Percentiles rank a stretch among this genome's conserved stretches.
phyloP scores from a whole-genome alignment of 2,329 filamentous ascomycete species.

The Drechslera avenae region DNA sequence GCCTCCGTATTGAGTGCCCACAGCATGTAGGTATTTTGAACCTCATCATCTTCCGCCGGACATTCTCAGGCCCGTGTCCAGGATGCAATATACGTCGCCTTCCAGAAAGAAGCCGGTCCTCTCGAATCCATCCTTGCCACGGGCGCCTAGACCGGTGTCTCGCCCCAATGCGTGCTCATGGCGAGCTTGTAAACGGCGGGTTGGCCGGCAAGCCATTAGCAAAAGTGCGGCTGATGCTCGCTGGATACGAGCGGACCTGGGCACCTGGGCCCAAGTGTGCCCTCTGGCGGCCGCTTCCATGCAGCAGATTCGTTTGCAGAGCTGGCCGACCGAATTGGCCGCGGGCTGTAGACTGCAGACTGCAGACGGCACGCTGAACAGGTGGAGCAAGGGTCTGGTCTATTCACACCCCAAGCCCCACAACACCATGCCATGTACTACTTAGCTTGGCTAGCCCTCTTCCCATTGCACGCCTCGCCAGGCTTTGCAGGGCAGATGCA shows the following conservation, averaged over 20 bases:
- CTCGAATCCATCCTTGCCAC: not conserved
- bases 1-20: not conserved
- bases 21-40: too few relatives aligned
- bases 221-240: not conserved
- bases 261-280: not conserved
- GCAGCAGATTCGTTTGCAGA: not conserved
- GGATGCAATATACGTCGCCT: too few relatives aligned
- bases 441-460: not conserved
- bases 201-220: not conserved
- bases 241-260: not conserved
- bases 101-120: too few relatives aligned
- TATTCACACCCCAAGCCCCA: constrained; percentile 3
- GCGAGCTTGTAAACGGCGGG: not conserved
- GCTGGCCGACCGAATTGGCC: not conserved
- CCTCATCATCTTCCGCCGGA: too few relatives aligned
- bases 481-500: constrained; percentile 5
- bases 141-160: constrained; percentile 1
- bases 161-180: not conserved
- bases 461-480: not conserved
- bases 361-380: not conserved
- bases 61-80: too few relatives aligned
- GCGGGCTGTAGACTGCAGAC: too few relatives aligned
- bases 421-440: not conserved
- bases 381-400: constrained; percentile 5
- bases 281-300: not conserved